Evolutionary conservation across 208 protist genomes (phyloP).

Genomic region (Borovskyia barvae): DNA sequence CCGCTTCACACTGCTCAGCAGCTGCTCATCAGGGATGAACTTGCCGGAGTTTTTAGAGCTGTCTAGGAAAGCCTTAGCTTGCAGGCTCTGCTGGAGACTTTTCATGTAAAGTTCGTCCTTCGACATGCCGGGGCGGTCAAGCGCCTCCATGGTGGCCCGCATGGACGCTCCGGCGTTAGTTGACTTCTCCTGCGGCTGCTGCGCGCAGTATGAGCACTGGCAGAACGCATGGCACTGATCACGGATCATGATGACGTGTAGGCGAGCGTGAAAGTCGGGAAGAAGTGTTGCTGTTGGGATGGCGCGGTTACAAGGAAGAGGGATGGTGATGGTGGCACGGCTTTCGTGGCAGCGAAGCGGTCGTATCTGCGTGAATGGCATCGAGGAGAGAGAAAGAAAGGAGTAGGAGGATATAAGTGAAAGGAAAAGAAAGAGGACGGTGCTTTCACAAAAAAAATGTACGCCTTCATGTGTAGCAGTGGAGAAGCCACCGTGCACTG

Average conservation of each 20-base stretch:
- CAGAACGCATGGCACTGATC: conserved; percentile 81
- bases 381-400: background rate
- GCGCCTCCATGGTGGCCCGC: conserved; percentile 33
- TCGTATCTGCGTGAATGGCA: background rate
- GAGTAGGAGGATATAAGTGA: background rate
- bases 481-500: no score
- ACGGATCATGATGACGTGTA: conserved; percentile 51
- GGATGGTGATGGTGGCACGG: no score
- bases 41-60: conserved; percentile 68
- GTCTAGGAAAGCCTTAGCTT: conserved; percentile 45
- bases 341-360: background rate
- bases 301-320: background rate
- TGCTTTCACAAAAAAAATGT: background rate
- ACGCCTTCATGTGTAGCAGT: no score
- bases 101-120: conserved; percentile 79
- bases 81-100: conserved; percentile 57
- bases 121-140: conserved; percentile 32
- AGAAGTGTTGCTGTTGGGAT: background rate
- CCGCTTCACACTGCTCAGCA: conserved; percentile 70
- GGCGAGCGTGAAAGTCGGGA: background rate
- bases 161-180: conserved; percentile 21
- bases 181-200: conserved; percentile 26
- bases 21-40: conserved; percentile 82
- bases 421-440: conserved; percentile 13
- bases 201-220: conserved; percentile 73